Conservation (phyloP, 2,329 filamentous ascomycete species). For the Ophiostoma piceae region DNA sequence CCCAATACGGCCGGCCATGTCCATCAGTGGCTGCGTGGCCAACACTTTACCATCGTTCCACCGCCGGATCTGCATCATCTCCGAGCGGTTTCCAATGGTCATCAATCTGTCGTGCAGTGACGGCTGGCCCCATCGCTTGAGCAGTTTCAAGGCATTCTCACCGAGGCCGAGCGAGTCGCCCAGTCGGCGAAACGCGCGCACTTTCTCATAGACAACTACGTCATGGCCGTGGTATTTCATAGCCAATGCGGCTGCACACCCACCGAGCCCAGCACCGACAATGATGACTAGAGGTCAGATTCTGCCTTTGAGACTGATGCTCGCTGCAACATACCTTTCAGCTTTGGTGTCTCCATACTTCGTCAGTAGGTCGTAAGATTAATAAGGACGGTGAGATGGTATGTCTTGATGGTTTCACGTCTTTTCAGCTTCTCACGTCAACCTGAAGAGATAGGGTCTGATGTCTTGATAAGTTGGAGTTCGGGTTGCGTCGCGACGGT, state of each 20-base stretch:
- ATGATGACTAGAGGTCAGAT: slow-evolving; percentile 34
- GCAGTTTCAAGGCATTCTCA: slow-evolving; percentile 44
- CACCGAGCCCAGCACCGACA: slow-evolving; percentile 47
- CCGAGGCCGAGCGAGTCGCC: slow-evolving; percentile 45
- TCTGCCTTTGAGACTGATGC: neutral
- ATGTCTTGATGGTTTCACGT: neutral
- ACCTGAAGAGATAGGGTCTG: neutral
- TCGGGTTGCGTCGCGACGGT: neutral
- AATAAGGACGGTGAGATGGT: neutral
- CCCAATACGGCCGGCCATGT: slow-evolving; percentile 46
- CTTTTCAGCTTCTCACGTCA: neutral
- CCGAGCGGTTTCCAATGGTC: slow-evolving; percentile 43
- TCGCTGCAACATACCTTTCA: neutral
- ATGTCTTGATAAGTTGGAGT: neutral
- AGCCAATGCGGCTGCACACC: slow-evolving; percentile 45
- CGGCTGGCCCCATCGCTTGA: slow-evolving; percentile 37
- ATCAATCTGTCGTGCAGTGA: slow-evolving; percentile 36
- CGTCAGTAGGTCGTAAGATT: neutral
- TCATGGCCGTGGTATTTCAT: slow-evolving; percentile 43
- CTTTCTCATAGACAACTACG: slow-evolving; percentile 42
- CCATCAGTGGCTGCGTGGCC: slow-evolving; percentile 45
- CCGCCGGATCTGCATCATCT: slow-evolving; percentile 44
- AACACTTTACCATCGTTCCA: slow-evolving; percentile 45
- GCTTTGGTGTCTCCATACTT: neutral
- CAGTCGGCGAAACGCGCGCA: slow-evolving; percentile 40